phyloP scores from a whole-genome alignment of 2,329 filamentous ascomycete genomes.

The Periconia digitata region DNA sequence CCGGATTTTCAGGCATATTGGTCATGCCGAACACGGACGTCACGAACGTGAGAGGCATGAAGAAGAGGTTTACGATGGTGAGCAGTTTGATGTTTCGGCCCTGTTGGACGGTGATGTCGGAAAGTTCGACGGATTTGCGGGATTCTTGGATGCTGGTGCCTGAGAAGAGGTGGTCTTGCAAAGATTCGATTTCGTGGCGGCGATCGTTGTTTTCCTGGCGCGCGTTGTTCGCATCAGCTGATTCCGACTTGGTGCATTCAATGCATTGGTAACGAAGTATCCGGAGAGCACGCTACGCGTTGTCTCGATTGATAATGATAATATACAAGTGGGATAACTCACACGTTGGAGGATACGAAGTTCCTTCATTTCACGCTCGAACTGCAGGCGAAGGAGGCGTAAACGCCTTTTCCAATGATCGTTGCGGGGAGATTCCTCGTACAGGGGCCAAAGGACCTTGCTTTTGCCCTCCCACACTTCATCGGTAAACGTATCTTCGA shows the following conservation, averaged over 20 bases:
- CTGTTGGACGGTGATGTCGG: constrained; percentile 56
- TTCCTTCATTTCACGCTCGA: constrained; percentile 56
- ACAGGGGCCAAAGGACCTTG: constrained; percentile 58
- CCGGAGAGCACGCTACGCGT: too few relatives aligned
- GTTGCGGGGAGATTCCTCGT: constrained; percentile 50
- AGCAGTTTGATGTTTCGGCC: constrained; percentile 62
- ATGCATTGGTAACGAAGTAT: too few relatives aligned
- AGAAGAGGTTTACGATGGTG: constrained; percentile 63
- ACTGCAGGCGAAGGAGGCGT: constrained; percentile 49
- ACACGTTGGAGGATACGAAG: constrained; percentile 50
- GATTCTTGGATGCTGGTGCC: constrained; percentile 65
- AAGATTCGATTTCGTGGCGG: constrained; percentile 57
- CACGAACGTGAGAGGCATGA: constrained; percentile 63
- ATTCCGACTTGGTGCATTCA: too few relatives aligned
- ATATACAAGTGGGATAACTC: too few relatives aligned
- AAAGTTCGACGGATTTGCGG: constrained; percentile 60
- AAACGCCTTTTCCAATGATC: constrained; percentile 54
- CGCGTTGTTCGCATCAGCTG: too few relatives aligned
- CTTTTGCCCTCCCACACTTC: constrained; percentile 61
- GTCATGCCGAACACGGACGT: constrained; percentile 61
- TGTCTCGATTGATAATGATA: too few relatives aligned
- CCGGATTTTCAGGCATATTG: constrained; percentile 44
- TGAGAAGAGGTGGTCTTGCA: constrained; percentile 64
- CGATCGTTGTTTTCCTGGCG: constrained; percentile 59
- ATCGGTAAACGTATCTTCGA: constrained; percentile 59